A percentile compares a stretch with the other conserved stretches of the same genome.
phyloP scores from a whole-genome alignment of 371 early-diverging fungal species.

The Dinochytrium kinnereticum region DNA sequence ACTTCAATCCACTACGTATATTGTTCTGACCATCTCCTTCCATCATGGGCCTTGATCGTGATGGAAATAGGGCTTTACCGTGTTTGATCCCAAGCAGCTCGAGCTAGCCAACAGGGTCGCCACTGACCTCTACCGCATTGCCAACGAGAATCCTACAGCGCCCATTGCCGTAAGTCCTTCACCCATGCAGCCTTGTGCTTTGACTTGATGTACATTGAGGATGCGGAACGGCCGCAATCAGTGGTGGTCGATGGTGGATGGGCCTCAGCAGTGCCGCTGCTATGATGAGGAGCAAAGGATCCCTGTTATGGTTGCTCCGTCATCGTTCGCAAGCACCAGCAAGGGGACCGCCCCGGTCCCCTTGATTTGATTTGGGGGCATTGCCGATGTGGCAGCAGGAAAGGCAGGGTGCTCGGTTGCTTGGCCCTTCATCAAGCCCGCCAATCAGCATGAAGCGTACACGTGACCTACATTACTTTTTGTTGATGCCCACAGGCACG shows the following conservation, averaged over 20 bases:
- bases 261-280: too few species aligned
- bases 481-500: too few species aligned
- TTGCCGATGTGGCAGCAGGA: too few species aligned
- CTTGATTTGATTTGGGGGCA: too few species aligned
- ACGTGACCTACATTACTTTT: too few species aligned
- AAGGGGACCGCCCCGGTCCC: too few species aligned
- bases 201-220: not conserved
- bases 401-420: too few species aligned
- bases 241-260: not conserved
- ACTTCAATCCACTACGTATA: not conserved
- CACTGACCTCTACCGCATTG: not conserved
- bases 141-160: not conserved
- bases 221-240: not conserved
- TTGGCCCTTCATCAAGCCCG: too few species aligned
- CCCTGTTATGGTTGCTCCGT: too few species aligned
- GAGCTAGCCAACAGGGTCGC: not conserved
- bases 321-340: too few species aligned
- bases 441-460: too few species aligned
- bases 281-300: too few species aligned
- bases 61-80: slow-evolving; percentile 18
- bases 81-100: slow-evolving; percentile 18
- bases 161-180: not conserved
- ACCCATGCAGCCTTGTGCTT: not conserved
- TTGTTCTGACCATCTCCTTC: not conserved
- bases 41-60: not conserved